A percentile compares a stretch with the other conserved stretches of the same genome.
These are phyloP conservation scores for Boeremia exigua DNA, from an alignment of 2,329 filamentous ascomycete genomes.

Conservation along the genomic window DNA sequence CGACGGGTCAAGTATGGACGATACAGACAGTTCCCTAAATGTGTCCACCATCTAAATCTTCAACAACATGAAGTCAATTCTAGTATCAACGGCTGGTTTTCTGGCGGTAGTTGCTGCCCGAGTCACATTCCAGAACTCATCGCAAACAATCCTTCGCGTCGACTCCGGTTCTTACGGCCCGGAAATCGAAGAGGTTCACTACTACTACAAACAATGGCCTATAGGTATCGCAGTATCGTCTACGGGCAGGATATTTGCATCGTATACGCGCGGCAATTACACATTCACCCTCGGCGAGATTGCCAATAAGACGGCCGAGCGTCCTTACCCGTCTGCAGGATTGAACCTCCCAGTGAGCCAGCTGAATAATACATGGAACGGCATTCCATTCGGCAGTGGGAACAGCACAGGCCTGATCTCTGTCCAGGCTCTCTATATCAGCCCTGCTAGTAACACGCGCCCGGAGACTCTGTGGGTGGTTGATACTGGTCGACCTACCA, in stretches of 20 bases:
- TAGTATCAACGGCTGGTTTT: neutral
- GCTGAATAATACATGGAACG: conserved; percentile 51
- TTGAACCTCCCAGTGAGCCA: conserved; percentile 55
- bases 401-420: conserved; percentile 55
- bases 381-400: conserved; percentile 54
- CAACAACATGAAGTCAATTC: neutral
- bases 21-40: neutral
- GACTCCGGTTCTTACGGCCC: conserved; percentile 58
- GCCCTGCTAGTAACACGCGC: conserved; percentile 44
- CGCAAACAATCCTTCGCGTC: conserved; percentile 47
- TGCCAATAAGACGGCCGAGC: conserved; percentile 56
- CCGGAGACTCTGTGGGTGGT: conserved; percentile 55
- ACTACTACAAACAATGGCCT: conserved; percentile 58
- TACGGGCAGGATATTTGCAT: conserved; percentile 57
- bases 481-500: conserved; percentile 55
- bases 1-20: neutral
- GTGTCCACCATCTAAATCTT: neutral
- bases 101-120: conserved; percentile 1
- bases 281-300: conserved; percentile 57
- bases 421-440: conserved; percentile 60
- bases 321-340: conserved; percentile 52
- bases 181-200: conserved; percentile 53
- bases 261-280: conserved; percentile 57
- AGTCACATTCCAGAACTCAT: conserved; percentile 26
- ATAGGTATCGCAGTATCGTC: conserved; percentile 58